Evolutionary conservation across 2,329 filamentous ascomycete genomes (phyloP), one percentile per base, ranked within the genome.

Genomic region (Botrytis hyacinthi): DNA sequence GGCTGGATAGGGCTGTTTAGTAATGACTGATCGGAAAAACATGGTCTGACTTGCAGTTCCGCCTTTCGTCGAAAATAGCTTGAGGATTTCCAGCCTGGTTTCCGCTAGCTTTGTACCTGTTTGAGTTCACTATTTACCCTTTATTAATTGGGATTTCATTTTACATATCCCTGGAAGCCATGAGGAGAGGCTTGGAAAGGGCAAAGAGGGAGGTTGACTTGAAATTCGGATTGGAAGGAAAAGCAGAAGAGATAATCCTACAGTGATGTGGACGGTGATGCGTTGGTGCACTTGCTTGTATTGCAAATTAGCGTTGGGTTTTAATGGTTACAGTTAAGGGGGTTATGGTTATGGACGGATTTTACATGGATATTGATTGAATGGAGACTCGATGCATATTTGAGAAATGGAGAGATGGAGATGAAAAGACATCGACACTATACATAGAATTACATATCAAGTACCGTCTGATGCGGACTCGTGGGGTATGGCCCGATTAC

Each of bases 301-400:
- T 57, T 69, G 66, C 66, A 57, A 37, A 69, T 69, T 69, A 69
- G 66, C 66, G 48, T 69, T 57, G 66, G 66, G 48, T 69, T 69
- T 69, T 57, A 69, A 57, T 57, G 66, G 48, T 57, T 26, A 29
- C n/a, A 57, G 35, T 68, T 69, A 14, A 42, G 32, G 48, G 66
- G 48, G 37, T 29, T 32, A 69, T 57, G 66, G 66, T 69, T 44
- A 57, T 32, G 66, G 48, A 57, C 40, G 66, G 66, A 59, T 42
- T 68, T 51, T 42, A 59, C 66, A 57, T 69, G 66, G 66, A 69
- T 59, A 69, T 42, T 69, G 66, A 69, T 69, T 69, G 48, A 57
- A 57, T 69, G 48, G 26, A 12, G 37, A 59, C 48, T 57, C 18
- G 65, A 68, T 54, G 66, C 66, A 69, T 69, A 44, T 69, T 69